Evolutionary conservation across 768 basidiomycete species (phyloP).

Genomic region (Termitomyces sp.): DNA sequence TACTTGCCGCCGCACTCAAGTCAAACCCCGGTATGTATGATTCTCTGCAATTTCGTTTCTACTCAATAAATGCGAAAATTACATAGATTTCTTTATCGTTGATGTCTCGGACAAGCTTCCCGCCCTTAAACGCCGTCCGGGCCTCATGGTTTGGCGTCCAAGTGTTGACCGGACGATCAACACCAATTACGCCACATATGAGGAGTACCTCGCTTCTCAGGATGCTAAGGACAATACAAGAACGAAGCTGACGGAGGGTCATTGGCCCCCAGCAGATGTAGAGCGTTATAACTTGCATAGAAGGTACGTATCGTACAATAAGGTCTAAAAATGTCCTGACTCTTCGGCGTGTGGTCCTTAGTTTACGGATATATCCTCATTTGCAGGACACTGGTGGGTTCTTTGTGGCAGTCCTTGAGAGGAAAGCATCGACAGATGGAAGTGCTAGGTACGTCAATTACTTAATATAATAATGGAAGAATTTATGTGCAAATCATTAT

Average conservation of each 20-base stretch:
- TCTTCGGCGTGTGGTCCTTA: conserved; percentile 21
- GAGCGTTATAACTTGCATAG: conserved; percentile 56
- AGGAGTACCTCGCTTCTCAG: conserved; percentile 48
- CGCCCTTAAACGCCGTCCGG: conserved; percentile 67
- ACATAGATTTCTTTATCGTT: conserved; percentile 66
- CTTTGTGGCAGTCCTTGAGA: conserved; percentile 87
- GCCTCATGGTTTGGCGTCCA: conserved; percentile 75
- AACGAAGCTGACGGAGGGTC: conserved; percentile 60
- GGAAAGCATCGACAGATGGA: conserved; percentile 20
- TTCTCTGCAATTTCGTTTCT: background rate
- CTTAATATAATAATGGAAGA: background rate
- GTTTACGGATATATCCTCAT: conserved; percentile 90
- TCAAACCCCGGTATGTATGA: conserved; percentile 51
- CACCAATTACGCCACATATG: conserved; percentile 52
- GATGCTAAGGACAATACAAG: conserved; percentile 47
- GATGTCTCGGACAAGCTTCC: conserved; percentile 73
- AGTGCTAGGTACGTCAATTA: conserved; percentile 12
- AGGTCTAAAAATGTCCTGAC: background rate
- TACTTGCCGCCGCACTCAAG: conserved; percentile 79
- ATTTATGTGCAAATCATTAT: conserved; percentile 12
- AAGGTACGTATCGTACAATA: conserved; percentile 41
- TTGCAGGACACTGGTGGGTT: conserved; percentile 97
- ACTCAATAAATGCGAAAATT: background rate
- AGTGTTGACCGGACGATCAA: conserved; percentile 50
- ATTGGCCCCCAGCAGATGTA: conserved; percentile 77